Conservation (phyloP, 106 monocot genomes). For the Dendrobium catenatum region DNA sequence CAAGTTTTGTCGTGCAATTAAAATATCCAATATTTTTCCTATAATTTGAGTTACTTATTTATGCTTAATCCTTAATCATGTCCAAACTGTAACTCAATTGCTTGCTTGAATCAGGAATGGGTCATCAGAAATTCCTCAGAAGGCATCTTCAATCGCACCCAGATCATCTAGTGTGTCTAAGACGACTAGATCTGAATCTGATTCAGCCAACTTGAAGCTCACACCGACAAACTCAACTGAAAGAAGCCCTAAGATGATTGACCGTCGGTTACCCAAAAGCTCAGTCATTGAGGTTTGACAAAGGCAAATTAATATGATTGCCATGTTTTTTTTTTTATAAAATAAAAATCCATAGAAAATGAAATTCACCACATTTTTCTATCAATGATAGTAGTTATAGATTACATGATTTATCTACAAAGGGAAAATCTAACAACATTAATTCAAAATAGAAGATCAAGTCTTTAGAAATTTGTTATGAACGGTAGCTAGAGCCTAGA, state of each 20-base stretch:
- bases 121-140: slow-evolving; percentile 44
- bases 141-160: slow-evolving; percentile 50
- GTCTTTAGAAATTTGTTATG: too few relatives aligned
- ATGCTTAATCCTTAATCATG: background rate
- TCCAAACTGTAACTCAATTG: background rate
- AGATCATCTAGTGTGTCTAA: slow-evolving; percentile 31
- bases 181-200: slow-evolving; percentile 26
- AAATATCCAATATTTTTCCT: background rate
- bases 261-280: slow-evolving; percentile 38
- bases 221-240: slow-evolving; percentile 17
- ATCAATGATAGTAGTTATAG: too few relatives aligned
- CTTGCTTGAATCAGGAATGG: slow-evolving; percentile 35
- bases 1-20: background rate
- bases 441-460: too few relatives aligned
- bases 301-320: background rate
- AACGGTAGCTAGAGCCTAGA: too few relatives aligned
- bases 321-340: too few relatives aligned
- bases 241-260: slow-evolving; percentile 34
- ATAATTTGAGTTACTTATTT: background rate
- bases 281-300: slow-evolving; percentile 36
- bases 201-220: slow-evolving; percentile 23
- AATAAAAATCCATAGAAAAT: too few relatives aligned
- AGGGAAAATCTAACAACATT: too few relatives aligned
- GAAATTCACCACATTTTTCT: too few relatives aligned
- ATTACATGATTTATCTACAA: too few relatives aligned